Evolutionary conservation across 202 grass and related monocot genomes (phyloP).

Genomic region (Dendrocalamus latiflorus): DNA sequence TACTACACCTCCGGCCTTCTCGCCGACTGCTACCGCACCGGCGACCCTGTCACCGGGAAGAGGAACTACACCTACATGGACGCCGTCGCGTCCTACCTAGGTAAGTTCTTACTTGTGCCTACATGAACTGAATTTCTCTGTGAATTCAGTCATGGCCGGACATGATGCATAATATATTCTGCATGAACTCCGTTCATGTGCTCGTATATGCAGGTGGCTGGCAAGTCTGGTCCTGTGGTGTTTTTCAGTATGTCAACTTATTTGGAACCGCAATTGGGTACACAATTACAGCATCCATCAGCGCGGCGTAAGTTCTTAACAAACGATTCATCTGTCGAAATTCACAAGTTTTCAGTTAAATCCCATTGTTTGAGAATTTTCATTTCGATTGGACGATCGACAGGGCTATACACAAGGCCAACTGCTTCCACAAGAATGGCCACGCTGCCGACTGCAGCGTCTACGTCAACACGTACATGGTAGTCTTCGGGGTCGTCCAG

Average conservation of each 20-base stretch:
- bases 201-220: conserved; percentile 47
- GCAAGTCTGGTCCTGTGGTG: conserved; percentile 59
- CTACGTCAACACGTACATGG: conserved; percentile 63
- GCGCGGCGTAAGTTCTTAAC: conserved; percentile 58
- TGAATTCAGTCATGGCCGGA: conserved; percentile 1
- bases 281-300: conserved; percentile 80
- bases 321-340: background rate
- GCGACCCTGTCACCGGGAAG: conserved; percentile 45
- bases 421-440: conserved; percentile 66
- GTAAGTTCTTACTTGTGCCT: conserved; percentile 5
- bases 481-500: conserved; percentile 69
- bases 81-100: conserved; percentile 68
- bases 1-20: conserved; percentile 86
- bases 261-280: conserved; percentile 71
- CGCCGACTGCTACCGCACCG: conserved; percentile 75
- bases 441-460: conserved; percentile 49
- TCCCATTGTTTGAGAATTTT: background rate
- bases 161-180: background rate
- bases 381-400: background rate
- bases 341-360: background rate
- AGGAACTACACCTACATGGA: conserved; percentile 84
- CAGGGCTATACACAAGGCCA: conserved; percentile 74
- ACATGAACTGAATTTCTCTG: background rate
- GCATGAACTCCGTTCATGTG: background rate
- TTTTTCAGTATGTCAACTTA: conserved; percentile 84